These are phyloP conservation scores for Penicillium pancosmium DNA, from an alignment of 495 filamentous ascomycete species.

Conservation along the genomic window DNA sequence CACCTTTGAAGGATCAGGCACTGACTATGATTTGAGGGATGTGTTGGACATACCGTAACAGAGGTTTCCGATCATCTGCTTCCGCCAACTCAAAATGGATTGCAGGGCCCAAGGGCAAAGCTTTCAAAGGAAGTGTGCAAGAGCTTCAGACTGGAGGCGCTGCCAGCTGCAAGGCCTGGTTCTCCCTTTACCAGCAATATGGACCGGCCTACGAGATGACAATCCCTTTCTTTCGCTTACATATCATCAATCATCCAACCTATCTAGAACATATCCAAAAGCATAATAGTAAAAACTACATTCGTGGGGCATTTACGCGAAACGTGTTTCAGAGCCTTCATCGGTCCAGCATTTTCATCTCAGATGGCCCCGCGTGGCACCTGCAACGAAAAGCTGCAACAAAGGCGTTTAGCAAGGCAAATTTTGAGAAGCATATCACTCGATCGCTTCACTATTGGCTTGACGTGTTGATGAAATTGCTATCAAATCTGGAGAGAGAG, in stretches of 20 bases:
- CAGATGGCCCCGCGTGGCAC: neutral
- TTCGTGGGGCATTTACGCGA: neutral
- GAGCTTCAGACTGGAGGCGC: neutral
- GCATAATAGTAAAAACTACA: neutral
- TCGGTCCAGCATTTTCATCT: neutral
- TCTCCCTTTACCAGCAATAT: neutral
- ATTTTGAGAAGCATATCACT: neutral
- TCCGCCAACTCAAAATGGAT: neutral
- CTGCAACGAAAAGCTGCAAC: neutral
- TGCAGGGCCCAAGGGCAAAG: neutral
- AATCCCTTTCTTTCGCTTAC: neutral
- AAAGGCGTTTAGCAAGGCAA: neutral
- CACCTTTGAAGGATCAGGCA: neutral
- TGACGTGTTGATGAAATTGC: neutral
- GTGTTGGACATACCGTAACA: neutral
- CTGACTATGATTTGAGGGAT: neutral
- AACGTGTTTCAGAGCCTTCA: neutral
- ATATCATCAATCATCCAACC: neutral
- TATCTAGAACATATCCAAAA: neutral
- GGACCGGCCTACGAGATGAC: neutral
- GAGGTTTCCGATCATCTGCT: neutral
- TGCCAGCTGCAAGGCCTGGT: neutral
- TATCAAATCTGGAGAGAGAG: neutral
- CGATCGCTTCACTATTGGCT: neutral
- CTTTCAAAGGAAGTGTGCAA: neutral